Evolutionary conservation across 2,329 filamentous ascomycete genomes (phyloP).

Genomic region (Magnaporthiopsis incrustans): DNA sequence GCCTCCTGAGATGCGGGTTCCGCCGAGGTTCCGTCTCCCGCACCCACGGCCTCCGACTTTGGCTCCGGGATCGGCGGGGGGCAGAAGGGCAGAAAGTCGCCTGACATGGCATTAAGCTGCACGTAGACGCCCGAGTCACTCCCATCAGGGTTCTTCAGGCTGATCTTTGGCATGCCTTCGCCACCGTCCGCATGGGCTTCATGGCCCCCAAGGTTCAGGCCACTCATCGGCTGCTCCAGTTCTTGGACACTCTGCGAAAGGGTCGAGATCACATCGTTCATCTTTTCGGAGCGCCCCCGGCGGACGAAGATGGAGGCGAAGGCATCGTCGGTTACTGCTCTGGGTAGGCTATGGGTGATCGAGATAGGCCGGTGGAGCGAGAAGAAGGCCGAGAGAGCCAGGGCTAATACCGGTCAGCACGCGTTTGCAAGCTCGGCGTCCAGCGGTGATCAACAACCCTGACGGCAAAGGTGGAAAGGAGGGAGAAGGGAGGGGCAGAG

Average conservation of each 20-base stretch:
- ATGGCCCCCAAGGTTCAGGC: conserved; percentile 34
- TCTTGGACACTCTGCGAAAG: conserved; percentile 52
- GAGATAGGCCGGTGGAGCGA: conserved; percentile 92
- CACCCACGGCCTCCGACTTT: conserved; percentile 21
- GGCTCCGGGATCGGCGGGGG: conserved; percentile 74
- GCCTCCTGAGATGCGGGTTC: conserved; percentile 28
- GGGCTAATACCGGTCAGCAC: conserved; percentile 48
- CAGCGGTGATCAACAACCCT: background rate
- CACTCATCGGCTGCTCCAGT: conserved; percentile 50
- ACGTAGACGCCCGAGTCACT: conserved; percentile 52
- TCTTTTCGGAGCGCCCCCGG: conserved; percentile 40
- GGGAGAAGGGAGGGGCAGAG: background rate
- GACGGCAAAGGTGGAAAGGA: background rate
- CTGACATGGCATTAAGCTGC: conserved; percentile 60
- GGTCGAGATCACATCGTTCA: conserved; percentile 59
- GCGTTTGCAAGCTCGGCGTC: conserved; percentile 12
- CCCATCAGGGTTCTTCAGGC: conserved; percentile 48
- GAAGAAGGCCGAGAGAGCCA: conserved; percentile 88
- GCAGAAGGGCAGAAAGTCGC: conserved; percentile 70
- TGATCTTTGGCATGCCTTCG: conserved; percentile 42
- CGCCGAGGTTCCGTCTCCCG: conserved; percentile 20
- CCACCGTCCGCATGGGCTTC: conserved; percentile 32
- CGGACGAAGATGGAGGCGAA: conserved; percentile 79
- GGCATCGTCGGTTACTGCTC: conserved; percentile 59
- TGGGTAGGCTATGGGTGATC: conserved; percentile 72